Conservation (phyloP, 192 early-diverging fungal species). For the Coemansia sp. region DNA sequence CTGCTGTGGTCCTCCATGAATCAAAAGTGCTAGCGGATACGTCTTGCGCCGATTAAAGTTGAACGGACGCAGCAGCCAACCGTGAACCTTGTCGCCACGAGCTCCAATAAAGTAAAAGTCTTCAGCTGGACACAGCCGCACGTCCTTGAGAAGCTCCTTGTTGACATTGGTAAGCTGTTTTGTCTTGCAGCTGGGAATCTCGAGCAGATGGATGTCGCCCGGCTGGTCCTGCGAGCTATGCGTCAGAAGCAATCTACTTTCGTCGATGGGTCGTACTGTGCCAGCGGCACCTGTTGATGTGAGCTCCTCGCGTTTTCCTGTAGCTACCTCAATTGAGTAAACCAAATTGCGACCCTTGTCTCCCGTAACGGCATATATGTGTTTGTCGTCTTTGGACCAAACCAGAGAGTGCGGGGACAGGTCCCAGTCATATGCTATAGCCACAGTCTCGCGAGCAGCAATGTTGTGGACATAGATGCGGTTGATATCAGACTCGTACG, state of each 20-base stretch:
- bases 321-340: conserved; percentile 8
- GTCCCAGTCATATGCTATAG: conserved; percentile 59
- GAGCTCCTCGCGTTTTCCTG: conserved; percentile 23
- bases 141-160: conserved; percentile 27
- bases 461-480: conserved; percentile 58
- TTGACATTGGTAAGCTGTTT: conserved; percentile 52
- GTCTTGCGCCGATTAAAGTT: conserved; percentile 46
- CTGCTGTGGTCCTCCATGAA: conserved; percentile 79
- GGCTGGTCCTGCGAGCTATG: conserved; percentile 36
- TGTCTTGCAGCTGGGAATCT: conserved; percentile 30
- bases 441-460: conserved; percentile 36
- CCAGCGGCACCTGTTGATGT: conserved; percentile 14
- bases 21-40: conserved; percentile 71
- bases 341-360: conserved; percentile 19
- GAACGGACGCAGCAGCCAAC: conserved; percentile 29
- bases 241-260: conserved; percentile 44
- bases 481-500: conserved; percentile 66
- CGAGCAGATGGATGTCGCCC: conserved; percentile 34
- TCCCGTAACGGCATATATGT: conserved; percentile 14
- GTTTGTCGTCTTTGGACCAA: conserved; percentile 28
- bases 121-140: conserved; percentile 52
- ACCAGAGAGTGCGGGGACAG: conserved; percentile 49
- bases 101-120: conserved; percentile 67
- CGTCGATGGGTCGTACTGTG: conserved; percentile 21
- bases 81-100: conserved; percentile 36